Percentiles rank a stretch among this genome's conserved stretches.
These are phyloP conservation scores for Prunus armeniaca DNA, from an alignment of 306 rosid genomes.

Conservation along the genomic window DNA sequence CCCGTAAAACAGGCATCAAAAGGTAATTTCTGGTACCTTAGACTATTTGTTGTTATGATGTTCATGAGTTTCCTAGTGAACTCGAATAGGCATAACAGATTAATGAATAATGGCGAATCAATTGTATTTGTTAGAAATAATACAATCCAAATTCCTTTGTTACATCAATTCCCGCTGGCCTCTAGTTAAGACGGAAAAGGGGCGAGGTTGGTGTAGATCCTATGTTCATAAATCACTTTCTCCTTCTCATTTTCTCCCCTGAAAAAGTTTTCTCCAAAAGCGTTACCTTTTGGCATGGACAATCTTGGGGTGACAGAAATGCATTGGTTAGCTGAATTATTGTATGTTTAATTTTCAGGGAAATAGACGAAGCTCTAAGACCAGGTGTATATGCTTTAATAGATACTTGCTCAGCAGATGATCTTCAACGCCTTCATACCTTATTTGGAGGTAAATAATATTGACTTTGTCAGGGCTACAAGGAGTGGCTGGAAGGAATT, in stretches of 20 bases:
- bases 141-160: not conserved
- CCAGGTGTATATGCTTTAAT: constrained; percentile 82
- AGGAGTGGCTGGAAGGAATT: constrained; percentile 7
- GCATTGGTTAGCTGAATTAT: constrained; percentile 16
- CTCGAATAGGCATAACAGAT: not conserved
- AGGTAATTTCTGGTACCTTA: constrained; percentile 44
- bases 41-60: not conserved
- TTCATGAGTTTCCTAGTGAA: not conserved
- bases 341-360: constrained; percentile 51
- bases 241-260: not conserved
- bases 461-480: constrained; percentile 13
- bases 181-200: not conserved
- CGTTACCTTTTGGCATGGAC: not conserved
- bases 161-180: not conserved
- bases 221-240: not conserved
- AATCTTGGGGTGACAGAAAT: not conserved
- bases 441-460: constrained; percentile 71
- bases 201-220: not conserved
- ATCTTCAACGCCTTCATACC: constrained; percentile 93
- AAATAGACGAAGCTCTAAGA: constrained; percentile 79
- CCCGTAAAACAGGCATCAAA: constrained; percentile 66
- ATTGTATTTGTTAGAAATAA: not conserved
- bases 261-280: not conserved
- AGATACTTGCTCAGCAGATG: constrained; percentile 70
- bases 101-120: not conserved